These are phyloP conservation scores for Fusarium marasasianum DNA, from an alignment of 2,329 filamentous ascomycete species.

Conservation along the genomic window DNA sequence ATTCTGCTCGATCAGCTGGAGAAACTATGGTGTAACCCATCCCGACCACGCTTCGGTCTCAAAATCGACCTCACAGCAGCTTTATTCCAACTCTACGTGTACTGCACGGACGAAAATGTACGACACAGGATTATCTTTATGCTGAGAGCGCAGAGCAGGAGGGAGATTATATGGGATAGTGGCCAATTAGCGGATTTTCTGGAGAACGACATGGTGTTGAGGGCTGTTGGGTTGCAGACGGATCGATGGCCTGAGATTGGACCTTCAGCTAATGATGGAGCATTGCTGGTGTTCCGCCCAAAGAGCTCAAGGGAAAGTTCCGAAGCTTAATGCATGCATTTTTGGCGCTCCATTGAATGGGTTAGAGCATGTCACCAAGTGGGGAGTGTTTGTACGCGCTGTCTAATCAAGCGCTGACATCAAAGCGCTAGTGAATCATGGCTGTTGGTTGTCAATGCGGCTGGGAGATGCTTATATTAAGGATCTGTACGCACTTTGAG, in stretches of 20 bases:
- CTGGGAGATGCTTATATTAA: background rate
- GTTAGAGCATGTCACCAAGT: background rate
- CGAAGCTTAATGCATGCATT: background rate
- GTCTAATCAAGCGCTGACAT: background rate
- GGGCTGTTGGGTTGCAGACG: background rate
- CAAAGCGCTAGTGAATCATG: background rate
- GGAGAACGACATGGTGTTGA: background rate
- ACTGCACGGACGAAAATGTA: background rate
- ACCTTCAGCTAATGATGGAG: background rate
- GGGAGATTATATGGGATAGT: slow-evolving; percentile 10
- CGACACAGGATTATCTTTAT: background rate
- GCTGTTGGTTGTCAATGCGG: background rate
- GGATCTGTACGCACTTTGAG: background rate
- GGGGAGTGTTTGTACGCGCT: background rate
- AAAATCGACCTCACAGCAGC: slow-evolving; percentile 3
- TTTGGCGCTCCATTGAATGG: background rate
- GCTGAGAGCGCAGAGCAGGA: background rate
- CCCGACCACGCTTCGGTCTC: background rate
- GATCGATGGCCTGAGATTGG: slow-evolving; percentile 12
- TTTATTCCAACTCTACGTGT: slow-evolving; percentile 6
- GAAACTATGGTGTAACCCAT: background rate
- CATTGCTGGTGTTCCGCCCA: background rate
- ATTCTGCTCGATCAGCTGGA: background rate
- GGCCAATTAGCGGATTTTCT: background rate
- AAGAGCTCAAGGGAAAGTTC: background rate